Evolutionary conservation across 75 land plant species (phyloP), one percentile per base, ranked within the genome.

Genomic region (Pinus tabuliformis): DNA sequence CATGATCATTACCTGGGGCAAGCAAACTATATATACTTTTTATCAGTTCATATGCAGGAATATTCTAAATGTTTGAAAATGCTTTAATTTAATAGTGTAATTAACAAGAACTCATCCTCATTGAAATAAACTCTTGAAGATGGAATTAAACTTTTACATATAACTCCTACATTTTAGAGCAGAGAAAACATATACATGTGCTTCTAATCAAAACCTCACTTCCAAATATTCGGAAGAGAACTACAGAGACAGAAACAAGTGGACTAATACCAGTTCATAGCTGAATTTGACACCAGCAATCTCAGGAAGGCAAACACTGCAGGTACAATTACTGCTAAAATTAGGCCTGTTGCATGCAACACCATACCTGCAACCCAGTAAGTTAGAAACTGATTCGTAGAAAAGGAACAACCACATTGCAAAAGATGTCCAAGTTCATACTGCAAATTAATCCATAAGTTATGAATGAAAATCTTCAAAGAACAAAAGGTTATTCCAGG

Each of bases 241-340:
- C 0, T 76, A 62, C 8, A 64, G 33, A 13, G 15, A 75, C 21
- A 39, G 74, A 56, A 57, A 81, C 26, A 54, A 36, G 22, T 70
- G 30, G 56, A 45, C 11, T 18, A 75, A 6, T 68, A 96, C 99
- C 99, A 96, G 73, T 62, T 85, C 97, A 96, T 96, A 52, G 92
- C 89, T 76, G 89, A 71, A 45, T 74, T 77, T 62, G 97, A 84
- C 56, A 91, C 82, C 18, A 85, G 20, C 76, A 93, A 80, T 76
- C 99, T 83, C 54, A 87, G 62, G 22, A 86, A 71, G 12, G 97
- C 87, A 81, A 91, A 81, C 9, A 80, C 57, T 60, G 89, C 79
- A 58, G 99, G 99, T 56, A 93, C 68, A 63, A 90, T 37, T 33
- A 91, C 74, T 77, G 86, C 97, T 30, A 93, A 79, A 56, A 91